Evolutionary conservation across 495 filamentous ascomycete genomes (phyloP), one percentile per base, ranked within the genome.

Genomic region (Astrothelium subdiscretum): DNA sequence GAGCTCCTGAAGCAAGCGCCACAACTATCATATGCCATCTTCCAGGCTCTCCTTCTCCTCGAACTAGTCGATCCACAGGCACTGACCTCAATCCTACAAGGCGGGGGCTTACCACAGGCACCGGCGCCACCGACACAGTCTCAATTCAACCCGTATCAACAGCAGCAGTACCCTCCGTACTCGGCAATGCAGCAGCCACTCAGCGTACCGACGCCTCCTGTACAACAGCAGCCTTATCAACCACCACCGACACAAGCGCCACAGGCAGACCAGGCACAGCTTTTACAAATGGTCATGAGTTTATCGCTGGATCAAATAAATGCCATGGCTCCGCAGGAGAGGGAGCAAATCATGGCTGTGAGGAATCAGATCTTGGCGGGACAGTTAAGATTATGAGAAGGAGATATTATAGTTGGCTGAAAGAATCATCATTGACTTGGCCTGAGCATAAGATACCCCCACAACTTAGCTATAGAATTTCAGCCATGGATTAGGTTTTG

Each of bases 21-120:
- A 0, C 94, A 99, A 75, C 85, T 99, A 26, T 84, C 88, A 44
- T 97, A 95, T 68, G 95, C 94, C 27, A 89, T 97, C 66, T 97
- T 99, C 78, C 95, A 97, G 72, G 88, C 91, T 5, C 79, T 99
- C 3, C 83, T 99, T 0, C 81, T 97, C 18, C 91, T 97, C 85
- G 89, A 89, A 48, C 83, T 99, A 8, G 94, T 99, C 60, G 90
- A 94, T 67, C 80, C 83, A 32, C 76, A 69, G 31, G 75, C 81
- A 8, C 72, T 87, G 29, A 76, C 77, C 29, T 76, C 78, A 11
- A 79, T 87, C 27, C 77, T 87, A 26, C 82, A 85, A 67, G 48
- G 48, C 78, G 81, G 42, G 71, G 75, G 18, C 63, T 71, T 26
- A 63, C 62, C 26, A 66, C 66, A 65, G 32, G 24, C 58, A 58